Percentiles rank a stretch among this genome's conserved stretches.
Evolutionary conservation across 257 asterid species (phyloP).

Genomic region (Jasminum sambac): DNA sequence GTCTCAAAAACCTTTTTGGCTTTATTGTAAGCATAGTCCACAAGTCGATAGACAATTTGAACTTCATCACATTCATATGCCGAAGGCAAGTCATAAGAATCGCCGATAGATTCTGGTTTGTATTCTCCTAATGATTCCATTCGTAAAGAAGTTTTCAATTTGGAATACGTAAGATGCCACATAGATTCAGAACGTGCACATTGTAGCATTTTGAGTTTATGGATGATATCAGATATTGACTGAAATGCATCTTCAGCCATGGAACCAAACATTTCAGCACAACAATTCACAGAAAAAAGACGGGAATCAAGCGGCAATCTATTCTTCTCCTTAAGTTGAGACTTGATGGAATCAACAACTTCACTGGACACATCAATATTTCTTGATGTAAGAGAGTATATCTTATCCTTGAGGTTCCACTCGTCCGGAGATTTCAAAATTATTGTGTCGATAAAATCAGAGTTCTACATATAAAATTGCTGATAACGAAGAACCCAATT

Average conservation of each 20-base stretch:
- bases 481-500: constrained; percentile 14
- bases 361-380: constrained; percentile 10
- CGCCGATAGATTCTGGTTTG: neutral
- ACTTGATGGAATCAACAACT: constrained; percentile 11
- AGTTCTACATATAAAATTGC: neutral
- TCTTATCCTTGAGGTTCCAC: constrained; percentile 12
- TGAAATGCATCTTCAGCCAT: constrained; percentile 28
- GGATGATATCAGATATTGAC: constrained; percentile 14
- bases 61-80: constrained; percentile 8
- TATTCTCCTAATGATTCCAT: constrained; percentile 11
- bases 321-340: constrained; percentile 15
- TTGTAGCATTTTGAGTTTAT: constrained; percentile 5
- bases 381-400: constrained; percentile 12
- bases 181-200: neutral
- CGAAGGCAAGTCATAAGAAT: neutral
- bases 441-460: constrained; percentile 7
- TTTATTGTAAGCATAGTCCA: neutral
- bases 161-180: constrained; percentile 21
- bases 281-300: constrained; percentile 21
- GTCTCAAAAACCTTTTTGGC: constrained; percentile 7
- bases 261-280: constrained; percentile 27
- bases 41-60: neutral
- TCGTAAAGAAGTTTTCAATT: constrained; percentile 18
- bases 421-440: constrained; percentile 18
- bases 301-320: constrained; percentile 8